Percentiles rank a stretch among this genome's conserved stretches.
phyloP scores from a whole-genome alignment of 257 asterid genomes.

The Misopates orontium region DNA sequence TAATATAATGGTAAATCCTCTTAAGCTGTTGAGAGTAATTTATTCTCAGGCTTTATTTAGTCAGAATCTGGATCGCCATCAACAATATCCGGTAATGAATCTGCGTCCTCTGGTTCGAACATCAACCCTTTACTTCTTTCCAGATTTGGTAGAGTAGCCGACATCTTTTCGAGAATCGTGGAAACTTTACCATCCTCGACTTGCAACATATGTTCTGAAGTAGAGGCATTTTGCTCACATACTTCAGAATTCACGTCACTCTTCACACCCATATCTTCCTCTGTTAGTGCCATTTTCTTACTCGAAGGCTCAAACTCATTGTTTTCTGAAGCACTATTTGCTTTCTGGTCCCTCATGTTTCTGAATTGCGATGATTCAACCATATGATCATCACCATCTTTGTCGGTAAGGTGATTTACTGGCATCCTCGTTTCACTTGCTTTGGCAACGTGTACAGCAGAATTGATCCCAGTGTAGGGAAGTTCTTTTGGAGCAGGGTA shows the following conservation, averaged over 20 bases:
- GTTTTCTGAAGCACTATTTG: conserved; percentile 18
- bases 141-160: conserved; percentile 26
- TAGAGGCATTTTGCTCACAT: conserved; percentile 16
- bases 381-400: conserved; percentile 37
- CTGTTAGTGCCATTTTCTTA: conserved; percentile 25
- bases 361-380: conserved; percentile 35
- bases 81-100: conserved; percentile 63
- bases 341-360: conserved; percentile 16
- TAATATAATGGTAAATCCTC: background rate
- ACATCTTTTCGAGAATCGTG: conserved; percentile 32
- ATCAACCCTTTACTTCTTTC: conserved; percentile 32
- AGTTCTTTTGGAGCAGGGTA: conserved; percentile 25
- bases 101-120: conserved; percentile 43
- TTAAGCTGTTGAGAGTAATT: background rate
- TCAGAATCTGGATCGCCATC: conserved; percentile 83
- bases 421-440: conserved; percentile 18
- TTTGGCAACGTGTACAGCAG: conserved; percentile 1
- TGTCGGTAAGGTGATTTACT: conserved; percentile 25
- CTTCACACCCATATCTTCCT: conserved; percentile 18
- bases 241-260: conserved; percentile 21
- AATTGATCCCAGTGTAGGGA: conserved; percentile 9
- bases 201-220: conserved; percentile 29
- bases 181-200: conserved; percentile 21
- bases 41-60: conserved; percentile 26
- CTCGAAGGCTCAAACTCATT: conserved; percentile 21